Evolutionary conservation across 305 asterid species (phyloP).

Genomic region (Rubia peregrina): DNA sequence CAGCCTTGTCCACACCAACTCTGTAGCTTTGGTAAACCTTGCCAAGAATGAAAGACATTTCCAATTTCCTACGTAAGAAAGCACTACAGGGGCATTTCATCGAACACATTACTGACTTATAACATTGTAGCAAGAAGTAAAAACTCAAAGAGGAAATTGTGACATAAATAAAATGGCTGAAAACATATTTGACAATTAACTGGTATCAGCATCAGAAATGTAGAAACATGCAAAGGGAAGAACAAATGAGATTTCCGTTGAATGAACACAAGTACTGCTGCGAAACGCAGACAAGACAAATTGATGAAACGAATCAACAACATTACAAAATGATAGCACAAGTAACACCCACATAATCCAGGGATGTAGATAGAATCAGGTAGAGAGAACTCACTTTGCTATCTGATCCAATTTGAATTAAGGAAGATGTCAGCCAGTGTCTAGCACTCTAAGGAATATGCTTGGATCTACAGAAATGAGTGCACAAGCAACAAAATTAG

Average conservation of each 20-base stretch:
- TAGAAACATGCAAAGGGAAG: not conserved
- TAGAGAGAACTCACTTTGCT: not conserved
- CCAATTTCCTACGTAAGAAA: no score
- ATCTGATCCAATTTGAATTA: not conserved
- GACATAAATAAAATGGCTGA: no score
- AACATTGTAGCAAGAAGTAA: no score
- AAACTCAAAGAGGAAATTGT: no score
- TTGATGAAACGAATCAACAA: not conserved
- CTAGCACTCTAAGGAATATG: conserved; percentile 17
- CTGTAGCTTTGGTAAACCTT: conserved; percentile 51
- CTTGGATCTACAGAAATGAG: conserved; percentile 11
- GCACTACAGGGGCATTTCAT: no score
- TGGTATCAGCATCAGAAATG: not conserved
- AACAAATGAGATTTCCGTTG: not conserved
- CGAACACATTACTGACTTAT: no score
- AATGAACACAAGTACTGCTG: not conserved
- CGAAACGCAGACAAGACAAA: no score
- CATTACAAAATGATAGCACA: not conserved
- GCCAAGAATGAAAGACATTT: no score
- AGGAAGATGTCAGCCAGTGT: not conserved
- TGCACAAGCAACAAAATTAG: not conserved
- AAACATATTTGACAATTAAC: not conserved
- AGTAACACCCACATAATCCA: not conserved
- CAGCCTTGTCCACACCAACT: conserved; percentile 33
- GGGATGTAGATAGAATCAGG: not conserved